Base-by-base conservation (phyloP, 768 basidiomycete genomes). In the Brasilioporus rufonigricans region DNA sequence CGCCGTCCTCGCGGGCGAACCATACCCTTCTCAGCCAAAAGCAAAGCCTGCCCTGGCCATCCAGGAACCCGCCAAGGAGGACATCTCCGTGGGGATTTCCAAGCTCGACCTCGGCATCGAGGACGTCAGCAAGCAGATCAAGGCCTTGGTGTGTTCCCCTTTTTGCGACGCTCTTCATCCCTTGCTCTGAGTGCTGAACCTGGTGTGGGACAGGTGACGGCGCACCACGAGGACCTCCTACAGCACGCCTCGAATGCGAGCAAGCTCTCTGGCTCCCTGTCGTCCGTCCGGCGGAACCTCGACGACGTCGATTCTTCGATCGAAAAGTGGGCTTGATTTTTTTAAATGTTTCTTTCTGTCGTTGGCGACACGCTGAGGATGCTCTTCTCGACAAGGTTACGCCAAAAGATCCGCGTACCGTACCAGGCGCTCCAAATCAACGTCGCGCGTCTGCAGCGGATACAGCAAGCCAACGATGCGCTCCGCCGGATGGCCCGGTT, bases 91-190 rank as follows among this genome's bases (percentile, higher is more conserved):
- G 3, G 92, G 93, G 4, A 87, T 98, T 27, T 86, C 91, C 7
- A 94, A 91, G 69, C 77, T 99, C 4, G 89, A 86, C 57, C 81
- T 86, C 64, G 90, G 87, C 0, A 87, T 98, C 55, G 96, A 98
- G 38, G 94, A 98, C 70, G 86, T 96, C 19, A 86, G 87, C 26
- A 91, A 88, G 68, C 93, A 98, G 71, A 87, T 98, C 48, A 90
- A 89, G 71, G 79, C 77, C 44, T 76, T 96, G 71, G 93, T 95
- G 55, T 60, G 86, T 74, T 8, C 23, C 8, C 19, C 18, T 16
- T 29, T 41, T 18, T 11, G n/a, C n/a, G n/a, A n/a, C n/a, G n/a
- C n/a, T 24, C 1, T 21, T 32, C 14, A 0, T 7, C 4, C 27
- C 3, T 9, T 23, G 23, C 3, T 5, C 27, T 6, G 27, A 2